These are phyloP conservation scores for Groenewaldozyma salmanticensis DNA, from an alignment of 805 yeast species.

Conservation along the genomic window DNA sequence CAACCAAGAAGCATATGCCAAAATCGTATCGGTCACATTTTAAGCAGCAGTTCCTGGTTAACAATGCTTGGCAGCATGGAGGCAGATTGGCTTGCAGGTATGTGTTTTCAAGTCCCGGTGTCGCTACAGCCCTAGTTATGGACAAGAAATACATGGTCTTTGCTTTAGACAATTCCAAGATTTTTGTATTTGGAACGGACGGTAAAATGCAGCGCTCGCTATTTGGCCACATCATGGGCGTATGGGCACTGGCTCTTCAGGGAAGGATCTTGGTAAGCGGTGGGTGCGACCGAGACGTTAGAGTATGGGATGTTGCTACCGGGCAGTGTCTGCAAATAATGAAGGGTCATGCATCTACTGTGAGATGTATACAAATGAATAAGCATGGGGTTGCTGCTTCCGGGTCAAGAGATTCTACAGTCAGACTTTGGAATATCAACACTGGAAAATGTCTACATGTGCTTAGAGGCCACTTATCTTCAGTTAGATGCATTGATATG, in stretches of 20 bases:
- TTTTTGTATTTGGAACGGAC: constrained; percentile 32
- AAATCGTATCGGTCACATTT: constrained; percentile 30
- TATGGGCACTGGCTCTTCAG: constrained; percentile 90
- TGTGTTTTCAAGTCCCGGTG: constrained; percentile 27
- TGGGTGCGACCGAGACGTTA: constrained; percentile 90
- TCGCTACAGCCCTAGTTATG: constrained; percentile 32
- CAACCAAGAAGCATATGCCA: constrained; percentile 23
- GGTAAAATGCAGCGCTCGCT: constrained; percentile 62
- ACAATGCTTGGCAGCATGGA: constrained; percentile 32
- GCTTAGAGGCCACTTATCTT: constrained; percentile 58
- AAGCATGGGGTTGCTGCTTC: constrained; percentile 69
- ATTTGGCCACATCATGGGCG: constrained; percentile 96
- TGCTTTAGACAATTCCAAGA: constrained; percentile 35
- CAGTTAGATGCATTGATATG: constrained; percentile 71
- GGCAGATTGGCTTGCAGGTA: constrained; percentile 33
- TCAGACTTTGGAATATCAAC: constrained; percentile 92
- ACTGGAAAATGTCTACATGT: constrained; percentile 74
- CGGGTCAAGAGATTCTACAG: constrained; percentile 85
- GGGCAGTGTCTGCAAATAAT: constrained; percentile 82
- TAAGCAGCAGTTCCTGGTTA: constrained; percentile 31
- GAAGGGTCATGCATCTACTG: constrained; percentile 89
- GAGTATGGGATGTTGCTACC: constrained; percentile 88
- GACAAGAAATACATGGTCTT: constrained; percentile 29
- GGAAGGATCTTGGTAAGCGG: constrained; percentile 90
- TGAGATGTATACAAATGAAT: constrained; percentile 74